Evolutionary conservation across 352 stramenopile genomes (phyloP).

Genomic region (Globisporangium spinosum): DNA sequence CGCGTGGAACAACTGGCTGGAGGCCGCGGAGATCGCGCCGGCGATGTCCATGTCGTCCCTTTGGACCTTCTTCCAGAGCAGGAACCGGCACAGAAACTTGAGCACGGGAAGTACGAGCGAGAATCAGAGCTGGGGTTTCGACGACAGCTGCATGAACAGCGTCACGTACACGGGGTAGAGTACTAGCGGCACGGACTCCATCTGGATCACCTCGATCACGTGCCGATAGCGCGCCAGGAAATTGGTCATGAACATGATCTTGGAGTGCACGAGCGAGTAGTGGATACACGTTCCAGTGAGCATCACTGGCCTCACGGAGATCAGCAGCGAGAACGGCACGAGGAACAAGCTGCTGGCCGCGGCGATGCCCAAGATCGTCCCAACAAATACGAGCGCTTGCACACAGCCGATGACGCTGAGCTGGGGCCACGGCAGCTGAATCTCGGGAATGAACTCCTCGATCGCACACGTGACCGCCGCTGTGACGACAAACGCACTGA

Average conservation of each 20-base stretch:
- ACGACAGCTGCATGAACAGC: neutral
- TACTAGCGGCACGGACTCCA: neutral
- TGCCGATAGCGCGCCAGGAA: neutral
- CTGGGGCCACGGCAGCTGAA: neutral
- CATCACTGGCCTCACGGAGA: neutral
- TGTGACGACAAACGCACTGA: neutral
- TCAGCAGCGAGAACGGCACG: constrained; percentile 3
- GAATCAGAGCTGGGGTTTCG: neutral
- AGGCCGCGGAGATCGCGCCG: neutral
- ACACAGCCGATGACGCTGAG: neutral
- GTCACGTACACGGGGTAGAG: neutral
- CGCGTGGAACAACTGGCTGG: neutral
- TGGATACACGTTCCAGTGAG: neutral
- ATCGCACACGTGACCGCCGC: neutral
- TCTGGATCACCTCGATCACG: neutral
- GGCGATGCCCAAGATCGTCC: neutral
- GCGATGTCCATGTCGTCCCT: neutral
- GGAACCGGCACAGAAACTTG: neutral
- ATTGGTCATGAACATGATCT: neutral
- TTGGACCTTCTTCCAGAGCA: constrained; percentile 4
- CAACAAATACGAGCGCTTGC: neutral
- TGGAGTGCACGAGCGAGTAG: neutral
- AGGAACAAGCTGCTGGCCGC: neutral
- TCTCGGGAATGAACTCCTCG: constrained; percentile 3
- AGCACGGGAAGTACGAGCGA: constrained; percentile 1